phyloP scores from a whole-genome alignment of 2,329 filamentous ascomycete genomes.

The Hypoxylon sp. region DNA sequence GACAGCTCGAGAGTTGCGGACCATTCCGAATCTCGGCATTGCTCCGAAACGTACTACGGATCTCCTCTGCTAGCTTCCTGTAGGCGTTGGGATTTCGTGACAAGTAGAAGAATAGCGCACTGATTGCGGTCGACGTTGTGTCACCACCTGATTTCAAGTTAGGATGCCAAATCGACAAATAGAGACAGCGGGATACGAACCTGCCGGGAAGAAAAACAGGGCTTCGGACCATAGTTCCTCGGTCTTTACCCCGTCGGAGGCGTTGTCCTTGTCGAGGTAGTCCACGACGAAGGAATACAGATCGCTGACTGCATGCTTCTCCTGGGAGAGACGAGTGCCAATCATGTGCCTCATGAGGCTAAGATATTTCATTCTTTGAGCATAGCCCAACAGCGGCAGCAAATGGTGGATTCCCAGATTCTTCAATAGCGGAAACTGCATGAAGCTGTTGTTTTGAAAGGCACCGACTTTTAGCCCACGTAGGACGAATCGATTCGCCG shows the following conservation, averaged over 20 bases:
- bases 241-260: conserved; percentile 1
- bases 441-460: conserved; percentile 22
- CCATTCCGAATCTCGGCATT: no score
- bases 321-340: conserved; percentile 7
- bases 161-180: no score
- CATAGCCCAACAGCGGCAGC: not conserved
- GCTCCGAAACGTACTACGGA: no score
- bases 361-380: conserved; percentile 5
- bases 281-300: conserved; percentile 65
- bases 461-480: not conserved
- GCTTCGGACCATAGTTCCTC: conserved; percentile 41
- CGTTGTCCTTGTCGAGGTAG: conserved; percentile 11
- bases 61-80: no score
- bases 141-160: no score
- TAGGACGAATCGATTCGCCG: conserved; percentile 25
- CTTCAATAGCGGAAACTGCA: conserved; percentile 24
- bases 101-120: no score
- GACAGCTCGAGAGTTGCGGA: no score
- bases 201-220: conserved; percentile 35
- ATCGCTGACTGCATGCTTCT: conserved; percentile 56
- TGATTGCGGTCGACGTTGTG: no score
- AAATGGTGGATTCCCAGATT: conserved; percentile 1
- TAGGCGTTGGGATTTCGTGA: no score
- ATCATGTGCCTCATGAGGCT: conserved; percentile 30
- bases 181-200: no score